These are phyloP conservation scores for Rhodotorula sp. DNA, from an alignment of 1,284 basidiomycete species.

Conservation along the genomic window DNA sequence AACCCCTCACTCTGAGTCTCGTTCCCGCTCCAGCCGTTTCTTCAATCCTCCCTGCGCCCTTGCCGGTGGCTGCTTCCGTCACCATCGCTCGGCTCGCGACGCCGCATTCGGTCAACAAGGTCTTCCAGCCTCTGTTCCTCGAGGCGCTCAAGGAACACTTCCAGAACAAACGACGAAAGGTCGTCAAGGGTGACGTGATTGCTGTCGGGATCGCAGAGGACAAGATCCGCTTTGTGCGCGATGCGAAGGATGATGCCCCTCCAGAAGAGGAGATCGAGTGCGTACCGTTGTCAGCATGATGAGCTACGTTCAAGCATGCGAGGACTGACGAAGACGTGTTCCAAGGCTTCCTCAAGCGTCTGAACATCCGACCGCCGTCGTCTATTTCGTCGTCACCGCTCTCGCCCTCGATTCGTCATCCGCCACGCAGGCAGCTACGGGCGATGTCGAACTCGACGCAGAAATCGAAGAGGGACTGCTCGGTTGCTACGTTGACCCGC, in stretches of 20 bases:
- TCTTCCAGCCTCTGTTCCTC: slow-evolving; percentile 70
- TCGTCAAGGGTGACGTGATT: slow-evolving; percentile 79
- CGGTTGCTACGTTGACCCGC: slow-evolving; percentile 80
- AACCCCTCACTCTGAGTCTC: slow-evolving; percentile 7
- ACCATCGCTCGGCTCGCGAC: slow-evolving; percentile 83
- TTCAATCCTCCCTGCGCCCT: slow-evolving; percentile 52
- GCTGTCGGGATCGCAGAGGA: slow-evolving; percentile 67
- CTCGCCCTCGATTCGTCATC: slow-evolving; percentile 54
- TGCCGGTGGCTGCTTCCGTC: slow-evolving; percentile 71
- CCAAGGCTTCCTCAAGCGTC: slow-evolving; percentile 14
- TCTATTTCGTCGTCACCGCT: slow-evolving; percentile 77
- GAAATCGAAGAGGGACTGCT: slow-evolving; percentile 60
- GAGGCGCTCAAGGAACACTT: slow-evolving; percentile 70
- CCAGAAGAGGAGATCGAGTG: slow-evolving; percentile 46
- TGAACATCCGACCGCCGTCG: slow-evolving; percentile 52
- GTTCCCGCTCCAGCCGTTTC: slow-evolving; percentile 50
- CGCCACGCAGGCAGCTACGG: slow-evolving; percentile 5
- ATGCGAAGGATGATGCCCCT: slow-evolving; percentile 48
- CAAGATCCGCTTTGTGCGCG: slow-evolving; percentile 49
- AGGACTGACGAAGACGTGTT: background rate
- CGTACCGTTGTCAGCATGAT: background rate
- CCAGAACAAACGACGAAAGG: slow-evolving; percentile 59
- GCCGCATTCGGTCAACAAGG: slow-evolving; percentile 69
- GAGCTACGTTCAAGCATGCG: background rate
- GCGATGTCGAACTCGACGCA: slow-evolving; percentile 8